A percentile compares a stretch with the other conserved stretches of the same genome.
These are phyloP conservation scores for Salix caprea DNA, from an alignment of 345 rosid species.

Conservation along the genomic window DNA sequence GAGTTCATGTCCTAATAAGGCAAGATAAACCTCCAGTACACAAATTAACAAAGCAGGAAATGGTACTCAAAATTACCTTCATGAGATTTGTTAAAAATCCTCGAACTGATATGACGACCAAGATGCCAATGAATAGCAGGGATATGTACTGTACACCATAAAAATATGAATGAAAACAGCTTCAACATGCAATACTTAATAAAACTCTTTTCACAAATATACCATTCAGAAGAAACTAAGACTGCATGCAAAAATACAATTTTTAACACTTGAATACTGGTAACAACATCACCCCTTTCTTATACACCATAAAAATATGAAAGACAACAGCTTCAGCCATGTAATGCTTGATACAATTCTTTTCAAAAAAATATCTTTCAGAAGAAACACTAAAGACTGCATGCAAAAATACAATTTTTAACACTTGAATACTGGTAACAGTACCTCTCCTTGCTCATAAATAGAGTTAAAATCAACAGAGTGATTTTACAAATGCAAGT, in stretches of 20 bases:
- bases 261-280: background rate
- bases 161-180: conserved; percentile 20
- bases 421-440: too few species aligned
- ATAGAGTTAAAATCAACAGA: too few species aligned
- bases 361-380: too few species aligned
- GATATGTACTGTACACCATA: conserved; percentile 74
- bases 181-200: conserved; percentile 3
- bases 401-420: too few species aligned
- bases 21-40: background rate
- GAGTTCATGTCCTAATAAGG: background rate
- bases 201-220: background rate
- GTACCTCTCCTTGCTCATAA: too few species aligned
- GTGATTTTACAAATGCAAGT: too few species aligned
- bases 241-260: too few species aligned
- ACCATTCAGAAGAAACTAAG: background rate
- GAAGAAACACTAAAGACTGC: too few species aligned
- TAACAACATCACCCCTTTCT: background rate
- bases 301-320: conserved; percentile 24
- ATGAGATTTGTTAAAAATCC: conserved; percentile 86
- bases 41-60: background rate
- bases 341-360: background rate
- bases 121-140: conserved; percentile 82
- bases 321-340: conserved; percentile 17
- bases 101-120: conserved; percentile 85
- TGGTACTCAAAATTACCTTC: conserved; percentile 53